These are phyloP conservation scores for Agrocybe pediades DNA, from an alignment of 768 basidiomycete genomes.

Conservation along the genomic window DNA sequence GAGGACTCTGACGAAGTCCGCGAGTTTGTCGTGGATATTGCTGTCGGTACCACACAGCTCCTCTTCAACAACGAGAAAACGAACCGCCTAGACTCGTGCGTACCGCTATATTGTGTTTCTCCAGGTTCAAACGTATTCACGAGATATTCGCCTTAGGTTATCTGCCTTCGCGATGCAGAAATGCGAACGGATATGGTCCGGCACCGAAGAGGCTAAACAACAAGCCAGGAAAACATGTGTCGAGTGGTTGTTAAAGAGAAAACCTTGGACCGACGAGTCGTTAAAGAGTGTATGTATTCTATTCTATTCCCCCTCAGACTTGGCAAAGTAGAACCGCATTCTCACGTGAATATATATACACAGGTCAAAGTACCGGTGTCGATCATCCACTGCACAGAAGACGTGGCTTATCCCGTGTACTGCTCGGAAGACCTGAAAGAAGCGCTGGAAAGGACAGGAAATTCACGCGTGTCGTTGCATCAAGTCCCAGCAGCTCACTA, in stretches of 20 bases:
- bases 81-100: slow-evolving; percentile 18
- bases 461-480: slow-evolving; percentile 19
- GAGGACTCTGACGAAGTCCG: slow-evolving; percentile 2
- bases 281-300: slow-evolving; percentile 18
- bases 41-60: slow-evolving; percentile 22
- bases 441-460: slow-evolving; percentile 20
- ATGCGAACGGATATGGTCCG: slow-evolving; percentile 16
- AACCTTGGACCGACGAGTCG: slow-evolving; percentile 8
- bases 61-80: slow-evolving; percentile 21
- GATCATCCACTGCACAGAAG: slow-evolving; percentile 31
- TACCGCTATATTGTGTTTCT: neutral
- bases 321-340: too few relatives aligned
- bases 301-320: neutral
- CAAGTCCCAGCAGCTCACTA: slow-evolving; percentile 31
- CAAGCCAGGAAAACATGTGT: slow-evolving; percentile 15
- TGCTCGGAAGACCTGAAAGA: slow-evolving; percentile 20
- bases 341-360: too few relatives aligned
- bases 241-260: slow-evolving; percentile 19
- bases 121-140: neutral
- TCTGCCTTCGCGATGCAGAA: slow-evolving; percentile 3
- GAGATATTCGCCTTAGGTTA: slow-evolving; percentile 9
- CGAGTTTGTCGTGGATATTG: slow-evolving; percentile 20
- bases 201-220: slow-evolving; percentile 15
- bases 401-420: slow-evolving; percentile 29
- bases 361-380: slow-evolving; percentile 28